Base-by-base conservation (phyloP, 2,329 filamentous ascomycete genomes). In the Parafenestella ontariensis region DNA sequence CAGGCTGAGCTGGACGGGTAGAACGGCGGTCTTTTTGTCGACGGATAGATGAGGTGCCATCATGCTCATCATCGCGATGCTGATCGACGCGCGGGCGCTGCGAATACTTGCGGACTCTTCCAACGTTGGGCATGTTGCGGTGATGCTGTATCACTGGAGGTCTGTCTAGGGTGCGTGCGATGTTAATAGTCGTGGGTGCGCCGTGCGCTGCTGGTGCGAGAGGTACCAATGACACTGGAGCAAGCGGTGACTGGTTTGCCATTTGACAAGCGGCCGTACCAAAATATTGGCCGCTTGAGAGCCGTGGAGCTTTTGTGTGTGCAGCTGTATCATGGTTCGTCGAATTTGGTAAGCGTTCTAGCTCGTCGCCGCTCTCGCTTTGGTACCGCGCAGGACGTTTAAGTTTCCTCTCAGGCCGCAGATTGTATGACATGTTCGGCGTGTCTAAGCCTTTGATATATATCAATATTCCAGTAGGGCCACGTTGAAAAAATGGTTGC, bases 101-200 rank as follows among this genome's bases (percentile, higher is more conserved):
- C 11, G 13, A 28, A 10, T 24, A 31, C 26, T 31, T 50, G 37
- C 13, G 18, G 13, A 54, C 39, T 20, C 42, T 17, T 29, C 51
- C 52, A n/a, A 52, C 39, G 11, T 51, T 52, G 7, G 49, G 31
- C 56, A 59, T 59, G 11, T 43, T 50, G 24, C 18, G 41, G 36
- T 13, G 34, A 20, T 28, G 7, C n/a, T 24, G 13, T n/a, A 2
- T 2, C 15, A 18, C 24, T 31, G 26, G n/a, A 43, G 24, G 13
- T 9, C 21, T 43, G n/a, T 18, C 13, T 28, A 5, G n/a, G 21
- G 13, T 17, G 21, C 18, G 15, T 13, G 5, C 11, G 15, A 13
- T 28, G 2, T 24, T 18, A 45, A 31, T 13, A 21, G 42, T 9
- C n/a, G 34, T 5, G 3, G 8, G 13, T 10, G 37, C 11, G 20